Evolutionary conservation across 2,329 filamentous ascomycete genomes (phyloP).

Genomic region (Ophiostoma sp.): DNA sequence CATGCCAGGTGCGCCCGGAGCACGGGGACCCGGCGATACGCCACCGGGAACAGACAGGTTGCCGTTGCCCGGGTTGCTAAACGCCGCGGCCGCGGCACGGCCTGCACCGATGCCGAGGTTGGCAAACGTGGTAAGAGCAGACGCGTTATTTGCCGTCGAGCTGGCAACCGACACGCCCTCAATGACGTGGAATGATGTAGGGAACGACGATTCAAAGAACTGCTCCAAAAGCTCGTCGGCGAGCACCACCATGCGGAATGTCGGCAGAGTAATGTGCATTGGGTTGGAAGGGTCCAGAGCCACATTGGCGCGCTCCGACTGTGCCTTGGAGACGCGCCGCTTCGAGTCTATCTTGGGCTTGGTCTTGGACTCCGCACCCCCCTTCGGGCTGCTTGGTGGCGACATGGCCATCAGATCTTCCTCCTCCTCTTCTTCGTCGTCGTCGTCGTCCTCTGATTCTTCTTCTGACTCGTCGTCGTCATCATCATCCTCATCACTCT

Average conservation of each 20-base stretch:
- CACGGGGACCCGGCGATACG: constrained; percentile 30
- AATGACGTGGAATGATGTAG: constrained; percentile 82
- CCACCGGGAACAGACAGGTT: constrained; percentile 41
- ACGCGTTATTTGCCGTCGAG: constrained; percentile 45
- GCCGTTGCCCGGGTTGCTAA: constrained; percentile 27
- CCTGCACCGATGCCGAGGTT: constrained; percentile 50
- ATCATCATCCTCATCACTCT: constrained; percentile 43
- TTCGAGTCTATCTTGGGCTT: constrained; percentile 29
- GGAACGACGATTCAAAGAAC: constrained; percentile 96
- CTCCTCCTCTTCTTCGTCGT: constrained; percentile 34
- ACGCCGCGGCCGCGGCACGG: constrained; percentile 41
- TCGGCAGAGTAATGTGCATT: constrained; percentile 90
- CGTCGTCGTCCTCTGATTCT: constrained; percentile 37
- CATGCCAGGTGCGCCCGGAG: no score
- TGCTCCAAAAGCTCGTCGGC: constrained; percentile 93
- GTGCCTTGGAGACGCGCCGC: constrained; percentile 51
- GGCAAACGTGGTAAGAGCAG: constrained; percentile 79
- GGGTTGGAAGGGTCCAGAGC: constrained; percentile 91
- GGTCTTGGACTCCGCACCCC: constrained; percentile 31
- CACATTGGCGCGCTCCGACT: constrained; percentile 71
- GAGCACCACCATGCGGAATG: constrained; percentile 96
- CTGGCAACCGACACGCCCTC: constrained; percentile 46
- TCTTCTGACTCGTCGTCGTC: constrained; percentile 61
- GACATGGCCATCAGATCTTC: constrained; percentile 56
- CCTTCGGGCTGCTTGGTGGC: constrained; percentile 37